phyloP scores from a whole-genome alignment of 345 rosid genomes.

The Punica granatum region DNA sequence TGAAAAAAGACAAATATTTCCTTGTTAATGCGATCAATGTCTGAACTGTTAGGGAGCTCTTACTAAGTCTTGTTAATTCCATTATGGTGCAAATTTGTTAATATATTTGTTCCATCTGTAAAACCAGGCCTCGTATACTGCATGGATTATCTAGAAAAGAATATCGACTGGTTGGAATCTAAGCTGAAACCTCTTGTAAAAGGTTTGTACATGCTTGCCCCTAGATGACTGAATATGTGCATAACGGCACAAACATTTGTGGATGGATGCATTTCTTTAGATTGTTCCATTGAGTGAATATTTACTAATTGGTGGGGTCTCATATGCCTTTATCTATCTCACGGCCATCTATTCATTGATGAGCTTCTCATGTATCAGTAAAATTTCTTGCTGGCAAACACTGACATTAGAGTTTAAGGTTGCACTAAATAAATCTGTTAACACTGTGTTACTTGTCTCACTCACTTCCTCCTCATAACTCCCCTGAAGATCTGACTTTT shows the following conservation, averaged over 20 bases:
- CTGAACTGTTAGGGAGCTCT: background rate
- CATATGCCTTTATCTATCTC: background rate
- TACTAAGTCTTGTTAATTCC: background rate
- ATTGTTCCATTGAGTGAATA: background rate
- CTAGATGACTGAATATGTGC: background rate
- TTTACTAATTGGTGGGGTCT: background rate
- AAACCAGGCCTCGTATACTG: constrained; percentile 69
- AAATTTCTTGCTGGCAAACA: background rate
- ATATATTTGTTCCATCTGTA: background rate
- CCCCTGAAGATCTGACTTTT: background rate
- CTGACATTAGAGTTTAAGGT: background rate
- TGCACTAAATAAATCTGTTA: background rate
- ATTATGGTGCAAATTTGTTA: background rate
- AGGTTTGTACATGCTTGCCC: constrained; percentile 24
- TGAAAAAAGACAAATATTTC: no score
- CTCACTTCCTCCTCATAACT: background rate
- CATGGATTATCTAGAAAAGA: constrained; percentile 88
- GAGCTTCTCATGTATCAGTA: background rate
- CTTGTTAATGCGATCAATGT: background rate
- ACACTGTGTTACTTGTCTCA: background rate
- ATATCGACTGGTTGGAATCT: constrained; percentile 81
- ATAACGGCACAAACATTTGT: background rate
- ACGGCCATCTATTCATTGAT: background rate
- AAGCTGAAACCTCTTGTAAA: constrained; percentile 76
- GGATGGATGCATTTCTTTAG: background rate